Conservation (phyloP, 257 asterid species). For the Solanum clarkiae region DNA sequence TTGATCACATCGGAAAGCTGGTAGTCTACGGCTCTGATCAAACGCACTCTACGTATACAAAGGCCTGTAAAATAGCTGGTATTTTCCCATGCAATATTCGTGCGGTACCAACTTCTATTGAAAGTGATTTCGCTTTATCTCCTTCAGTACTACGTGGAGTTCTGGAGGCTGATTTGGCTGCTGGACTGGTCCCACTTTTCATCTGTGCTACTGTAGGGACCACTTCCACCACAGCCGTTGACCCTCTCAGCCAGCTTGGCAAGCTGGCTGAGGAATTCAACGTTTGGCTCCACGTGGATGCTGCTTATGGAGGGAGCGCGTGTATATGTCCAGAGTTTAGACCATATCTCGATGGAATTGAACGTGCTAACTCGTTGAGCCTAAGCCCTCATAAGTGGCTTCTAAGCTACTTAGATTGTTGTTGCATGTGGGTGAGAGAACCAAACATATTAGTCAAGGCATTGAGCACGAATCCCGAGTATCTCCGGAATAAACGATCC, state of each 20-base stretch:
- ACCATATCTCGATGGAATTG: slow-evolving; percentile 13
- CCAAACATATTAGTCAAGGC: slow-evolving; percentile 11
- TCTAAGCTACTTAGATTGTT: slow-evolving; percentile 19
- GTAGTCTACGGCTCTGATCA: slow-evolving; percentile 19
- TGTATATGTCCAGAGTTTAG: slow-evolving; percentile 25
- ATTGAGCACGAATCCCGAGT: slow-evolving; percentile 16
- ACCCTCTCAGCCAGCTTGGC: slow-evolving; percentile 2
- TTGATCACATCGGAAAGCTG: slow-evolving; percentile 1
- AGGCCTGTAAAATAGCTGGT: slow-evolving; percentile 20
- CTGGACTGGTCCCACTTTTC: slow-evolving; percentile 16
- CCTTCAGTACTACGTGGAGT: not conserved
- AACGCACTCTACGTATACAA: slow-evolving; percentile 15
- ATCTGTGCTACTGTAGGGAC: slow-evolving; percentile 22
- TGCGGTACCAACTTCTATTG: not conserved
- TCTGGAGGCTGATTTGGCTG: slow-evolving; percentile 8
- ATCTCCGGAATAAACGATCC: slow-evolving; percentile 7
- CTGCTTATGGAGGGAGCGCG: slow-evolving; percentile 20
- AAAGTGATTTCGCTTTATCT: slow-evolving; percentile 8
- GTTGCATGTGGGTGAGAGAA: slow-evolving; percentile 17
- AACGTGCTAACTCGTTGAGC: slow-evolving; percentile 16
- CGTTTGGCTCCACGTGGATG: slow-evolving; percentile 25
- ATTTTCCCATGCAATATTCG: slow-evolving; percentile 19
- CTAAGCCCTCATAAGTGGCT: slow-evolving; percentile 24
- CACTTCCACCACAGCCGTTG: slow-evolving; percentile 15
- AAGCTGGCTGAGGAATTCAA: not conserved